These are phyloP conservation scores for Solanum rostratum DNA, from an alignment of 257 asterid genomes.

Conservation along the genomic window DNA sequence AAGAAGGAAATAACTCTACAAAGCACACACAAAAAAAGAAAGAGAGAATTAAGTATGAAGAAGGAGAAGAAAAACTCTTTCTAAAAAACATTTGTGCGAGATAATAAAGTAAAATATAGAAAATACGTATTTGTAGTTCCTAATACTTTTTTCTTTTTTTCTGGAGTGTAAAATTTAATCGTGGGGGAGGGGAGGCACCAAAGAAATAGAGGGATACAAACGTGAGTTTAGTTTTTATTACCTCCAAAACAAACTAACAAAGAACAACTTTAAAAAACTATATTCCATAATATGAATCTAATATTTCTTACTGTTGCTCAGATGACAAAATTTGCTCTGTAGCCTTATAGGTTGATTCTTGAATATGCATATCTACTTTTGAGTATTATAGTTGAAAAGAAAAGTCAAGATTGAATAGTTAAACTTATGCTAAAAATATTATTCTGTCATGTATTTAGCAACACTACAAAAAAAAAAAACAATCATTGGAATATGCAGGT, in stretches of 20 bases:
- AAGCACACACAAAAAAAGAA: neutral
- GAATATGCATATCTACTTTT: neutral
- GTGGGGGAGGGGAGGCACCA: neutral
- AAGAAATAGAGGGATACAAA: neutral
- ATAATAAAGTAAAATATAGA: neutral
- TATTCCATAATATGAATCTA: neutral
- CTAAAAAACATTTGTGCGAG: neutral
- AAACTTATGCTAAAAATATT: neutral
- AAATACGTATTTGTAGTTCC: neutral
- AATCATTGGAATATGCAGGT: neutral
- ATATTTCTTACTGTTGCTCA: neutral
- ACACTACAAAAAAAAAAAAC: neutral
- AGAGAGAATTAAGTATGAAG: neutral
- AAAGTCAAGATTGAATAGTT: neutral
- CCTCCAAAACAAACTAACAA: neutral
- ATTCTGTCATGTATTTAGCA: neutral
- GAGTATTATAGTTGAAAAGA: neutral
- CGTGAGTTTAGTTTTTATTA: neutral
- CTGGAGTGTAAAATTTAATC: neutral
- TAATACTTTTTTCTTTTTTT: neutral
- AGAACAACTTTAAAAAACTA: neutral
- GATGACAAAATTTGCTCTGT: neutral
- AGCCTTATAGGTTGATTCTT: neutral
- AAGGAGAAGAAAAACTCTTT: neutral
- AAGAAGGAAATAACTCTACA: neutral